Evolutionary conservation across 1,284 basidiomycete genomes (phyloP).

Genomic region (Sparassis latifolia): DNA sequence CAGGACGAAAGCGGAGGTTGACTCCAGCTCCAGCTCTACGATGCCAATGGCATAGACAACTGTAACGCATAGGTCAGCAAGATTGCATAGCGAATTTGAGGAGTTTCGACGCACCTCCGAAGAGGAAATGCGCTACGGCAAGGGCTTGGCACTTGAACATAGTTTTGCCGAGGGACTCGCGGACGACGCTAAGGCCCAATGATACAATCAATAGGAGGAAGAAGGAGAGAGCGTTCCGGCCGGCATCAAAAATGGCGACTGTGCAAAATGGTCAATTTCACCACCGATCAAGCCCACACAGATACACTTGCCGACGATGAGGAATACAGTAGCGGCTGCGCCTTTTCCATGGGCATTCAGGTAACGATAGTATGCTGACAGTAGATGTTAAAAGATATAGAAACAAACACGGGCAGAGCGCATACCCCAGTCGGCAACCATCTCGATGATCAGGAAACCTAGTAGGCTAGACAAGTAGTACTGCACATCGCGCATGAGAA

Average conservation of each 20-base stretch:
- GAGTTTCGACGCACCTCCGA: slow-evolving; percentile 63
- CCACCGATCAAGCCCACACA: neutral
- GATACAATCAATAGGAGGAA: slow-evolving; percentile 93
- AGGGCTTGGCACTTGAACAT: slow-evolving; percentile 78
- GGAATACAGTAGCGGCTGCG: slow-evolving; percentile 71
- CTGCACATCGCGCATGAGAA: slow-evolving; percentile 32
- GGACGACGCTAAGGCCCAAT: slow-evolving; percentile 80
- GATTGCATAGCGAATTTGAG: too few species aligned
- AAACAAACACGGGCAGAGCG: neutral
- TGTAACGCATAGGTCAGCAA: slow-evolving; percentile 22
- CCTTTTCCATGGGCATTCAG: slow-evolving; percentile 84
- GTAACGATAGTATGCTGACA: slow-evolving; percentile 76
- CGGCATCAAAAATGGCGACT: slow-evolving; percentile 91
- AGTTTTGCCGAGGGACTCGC: slow-evolving; percentile 70
- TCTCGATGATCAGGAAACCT: slow-evolving; percentile 87
- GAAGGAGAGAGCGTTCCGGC: slow-evolving; percentile 89
- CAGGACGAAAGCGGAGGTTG: slow-evolving; percentile 73
- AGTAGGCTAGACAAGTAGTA: slow-evolving; percentile 94
- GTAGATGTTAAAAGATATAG: neutral
- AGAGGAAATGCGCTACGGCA: slow-evolving; percentile 84
- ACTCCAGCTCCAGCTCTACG: slow-evolving; percentile 87
- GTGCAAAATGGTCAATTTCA: neutral
- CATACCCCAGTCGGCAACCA: slow-evolving; percentile 82
- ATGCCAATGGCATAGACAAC: slow-evolving; percentile 90
- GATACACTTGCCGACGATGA: slow-evolving; percentile 66